Base-by-base conservation (phyloP, 2,329 filamentous ascomycete species). In the Sarocladium oryzae region DNA sequence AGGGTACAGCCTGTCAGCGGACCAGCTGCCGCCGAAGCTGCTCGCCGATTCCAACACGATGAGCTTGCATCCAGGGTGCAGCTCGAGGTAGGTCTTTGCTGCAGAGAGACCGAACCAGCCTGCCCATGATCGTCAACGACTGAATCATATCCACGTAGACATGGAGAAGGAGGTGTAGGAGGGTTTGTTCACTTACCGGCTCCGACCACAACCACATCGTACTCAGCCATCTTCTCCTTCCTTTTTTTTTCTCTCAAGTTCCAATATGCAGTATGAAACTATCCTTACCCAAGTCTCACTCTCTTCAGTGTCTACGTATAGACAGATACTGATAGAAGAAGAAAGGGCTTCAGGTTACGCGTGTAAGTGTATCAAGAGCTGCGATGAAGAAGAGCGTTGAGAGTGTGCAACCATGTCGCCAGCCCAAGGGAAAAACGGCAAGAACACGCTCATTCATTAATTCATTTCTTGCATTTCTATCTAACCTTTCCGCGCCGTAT, bases 21-120 rank as follows among this genome's bases (percentile, higher is more conserved):
- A 74, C 83, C 82, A 86, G 9, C 78, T 77, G 4, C 83, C 83
- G 1, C 83, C 83, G 35, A 79, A 62, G 2, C 75, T 73, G 18
- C 66, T 60, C 5, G 68, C 69, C 1, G 68, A 62, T n/a, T 84
- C 81, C 11, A 83, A 60, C 1, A 84, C 58, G 8, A 73, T 55
- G 7, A 82, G 58, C 2, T 68, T 71, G 50, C 69, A 66, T 3
- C 63, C 55, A 0, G 78, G 77, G 50, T 78, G 64, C 20, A 78
- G 55, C 51, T 81, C 66, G 5, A 70, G 64, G 56, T 77, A 78
- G 2, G 75, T 74, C 56, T 77, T 80, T 30, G 78, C 71, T 2
- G 73, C 70, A 2, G 70, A 71, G 7, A 82, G 70, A 16, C 79
- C 79, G 58, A 66, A 71, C 69, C 70, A 76, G 51, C 76, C 76